These are phyloP conservation scores for Phytopythium chamaehyphon DNA, from an alignment of 352 stramenopile species.

Conservation along the genomic window DNA sequence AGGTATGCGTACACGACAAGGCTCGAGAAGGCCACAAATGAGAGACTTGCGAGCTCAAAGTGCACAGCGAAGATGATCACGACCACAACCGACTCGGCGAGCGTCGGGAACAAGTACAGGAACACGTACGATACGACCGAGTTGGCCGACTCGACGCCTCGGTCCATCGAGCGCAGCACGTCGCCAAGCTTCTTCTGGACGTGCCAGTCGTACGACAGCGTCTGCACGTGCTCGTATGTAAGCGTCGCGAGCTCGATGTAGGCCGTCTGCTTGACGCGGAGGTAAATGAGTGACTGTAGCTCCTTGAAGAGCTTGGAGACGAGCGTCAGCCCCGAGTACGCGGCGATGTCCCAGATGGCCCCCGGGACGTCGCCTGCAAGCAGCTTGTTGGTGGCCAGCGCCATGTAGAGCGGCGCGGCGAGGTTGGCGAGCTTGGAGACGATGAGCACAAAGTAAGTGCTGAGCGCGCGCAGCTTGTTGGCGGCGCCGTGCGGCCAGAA, in stretches of 20 bases:
- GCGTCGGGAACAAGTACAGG: slow-evolving; percentile 93
- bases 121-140: slow-evolving; percentile 98
- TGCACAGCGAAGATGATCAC: slow-evolving; percentile 90
- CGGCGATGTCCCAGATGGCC: slow-evolving; percentile 53
- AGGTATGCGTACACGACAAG: slow-evolving; percentile 95
- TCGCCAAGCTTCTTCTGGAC: slow-evolving; percentile 97
- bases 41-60: slow-evolving; percentile 91
- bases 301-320: slow-evolving; percentile 92
- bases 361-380: slow-evolving; percentile 47
- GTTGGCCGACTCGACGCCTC: slow-evolving; percentile 90
- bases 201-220: slow-evolving; percentile 97
- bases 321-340: slow-evolving; percentile 86
- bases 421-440: slow-evolving; percentile 92
- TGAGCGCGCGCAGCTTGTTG: slow-evolving; percentile 79
- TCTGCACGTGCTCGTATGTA: slow-evolving; percentile 96
- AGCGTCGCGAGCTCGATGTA: slow-evolving; percentile 96
- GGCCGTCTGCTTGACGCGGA: slow-evolving; percentile 96
- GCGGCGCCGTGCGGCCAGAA: slow-evolving; percentile 74
- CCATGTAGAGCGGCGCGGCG: slow-evolving; percentile 91
- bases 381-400: slow-evolving; percentile 90
- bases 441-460: slow-evolving; percentile 93
- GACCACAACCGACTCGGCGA: slow-evolving; percentile 94
- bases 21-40: slow-evolving; percentile 92
- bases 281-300: slow-evolving; percentile 92
- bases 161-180: slow-evolving; percentile 93